A percentile compares a stretch with the other conserved stretches of the same genome.
phyloP scores from a whole-genome alignment of 805 yeast genomes.

The Candida ovalis region DNA sequence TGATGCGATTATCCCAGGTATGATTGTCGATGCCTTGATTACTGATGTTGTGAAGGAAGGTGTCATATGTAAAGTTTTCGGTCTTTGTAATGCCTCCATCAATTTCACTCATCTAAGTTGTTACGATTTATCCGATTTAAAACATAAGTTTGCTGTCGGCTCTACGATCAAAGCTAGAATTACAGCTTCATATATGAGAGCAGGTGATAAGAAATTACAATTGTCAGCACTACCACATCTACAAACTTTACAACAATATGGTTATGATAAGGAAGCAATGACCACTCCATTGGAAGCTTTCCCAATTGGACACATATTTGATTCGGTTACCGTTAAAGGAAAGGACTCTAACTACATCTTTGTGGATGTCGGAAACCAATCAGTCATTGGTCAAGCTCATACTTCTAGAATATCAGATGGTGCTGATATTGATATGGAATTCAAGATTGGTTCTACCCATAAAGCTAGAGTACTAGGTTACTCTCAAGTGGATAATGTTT shows the following conservation, averaged over 20 bases:
- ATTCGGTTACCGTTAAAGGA: conserved; percentile 56
- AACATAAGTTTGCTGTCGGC: conserved; percentile 66
- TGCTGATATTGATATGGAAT: conserved; percentile 43
- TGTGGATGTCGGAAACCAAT: conserved; percentile 52
- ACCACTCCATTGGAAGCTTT: conserved; percentile 56
- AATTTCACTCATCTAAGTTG: conserved; percentile 62
- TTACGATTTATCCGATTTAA: conserved; percentile 41
- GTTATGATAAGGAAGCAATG: conserved; percentile 15
- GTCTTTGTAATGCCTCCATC: conserved; percentile 68
- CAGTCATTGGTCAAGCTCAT: conserved; percentile 69
- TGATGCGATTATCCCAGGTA: conserved; percentile 85
- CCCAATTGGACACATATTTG: conserved; percentile 72
- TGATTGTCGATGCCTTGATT: conserved; percentile 68
- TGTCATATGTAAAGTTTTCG: conserved; percentile 66
- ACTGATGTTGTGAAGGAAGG: conserved; percentile 61
- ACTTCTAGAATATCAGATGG: conserved; percentile 60
- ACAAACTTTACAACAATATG: conserved; percentile 28
- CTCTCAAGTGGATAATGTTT: conserved; percentile 61
- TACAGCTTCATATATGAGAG: conserved; percentile 46
- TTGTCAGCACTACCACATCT: conserved; percentile 63
- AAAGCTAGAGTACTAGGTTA: conserved; percentile 75
- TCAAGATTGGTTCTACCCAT: conserved; percentile 61
- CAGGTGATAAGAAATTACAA: conserved; percentile 54
- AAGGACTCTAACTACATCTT: conserved; percentile 54
- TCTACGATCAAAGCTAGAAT: conserved; percentile 67